Conservation (phyloP, 768 basidiomycete genomes). For the Rossbeevera mucosa region DNA sequence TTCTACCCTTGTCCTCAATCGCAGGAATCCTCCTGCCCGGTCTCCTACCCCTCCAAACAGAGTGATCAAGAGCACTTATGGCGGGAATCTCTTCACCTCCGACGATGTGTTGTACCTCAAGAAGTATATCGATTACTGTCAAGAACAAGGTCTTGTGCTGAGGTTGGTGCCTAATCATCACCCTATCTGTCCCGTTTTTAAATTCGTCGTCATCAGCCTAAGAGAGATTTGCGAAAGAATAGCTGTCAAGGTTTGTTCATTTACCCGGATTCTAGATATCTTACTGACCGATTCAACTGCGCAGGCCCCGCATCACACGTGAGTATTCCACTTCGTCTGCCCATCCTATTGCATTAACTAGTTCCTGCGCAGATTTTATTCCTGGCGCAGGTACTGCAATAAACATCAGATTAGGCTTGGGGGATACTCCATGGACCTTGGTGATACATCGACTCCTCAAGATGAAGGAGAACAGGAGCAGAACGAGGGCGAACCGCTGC, state of each 20-base stretch:
- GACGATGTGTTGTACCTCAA: constrained; percentile 82
- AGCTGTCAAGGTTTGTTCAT: constrained; percentile 62
- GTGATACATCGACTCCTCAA: constrained; percentile 43
- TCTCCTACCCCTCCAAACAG: constrained; percentile 82
- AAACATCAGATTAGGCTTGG: constrained; percentile 89
- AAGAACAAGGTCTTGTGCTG: constrained; percentile 78
- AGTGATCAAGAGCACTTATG: constrained; percentile 85
- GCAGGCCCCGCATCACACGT: constrained; percentile 89
- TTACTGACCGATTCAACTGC: constrained; percentile 2
- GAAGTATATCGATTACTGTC: constrained; percentile 87
- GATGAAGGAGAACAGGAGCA: constrained; percentile 42
- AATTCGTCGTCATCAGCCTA: constrained; percentile 29
- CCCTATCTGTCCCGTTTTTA: constrained; percentile 26
- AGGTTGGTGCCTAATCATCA: constrained; percentile 42
- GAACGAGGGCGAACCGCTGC: constrained; percentile 38
- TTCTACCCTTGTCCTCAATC: constrained; percentile 60
- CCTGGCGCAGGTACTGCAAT: constrained; percentile 89
- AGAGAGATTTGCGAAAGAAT: constrained; percentile 86
- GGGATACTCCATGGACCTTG: constrained; percentile 73
- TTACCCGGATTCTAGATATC: neutral
- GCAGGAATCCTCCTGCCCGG: constrained; percentile 61
- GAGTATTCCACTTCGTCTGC: constrained; percentile 19
- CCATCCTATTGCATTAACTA: neutral
- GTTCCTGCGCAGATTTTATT: constrained; percentile 62
- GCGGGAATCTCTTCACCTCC: constrained; percentile 81